Evolutionary conservation across 2,329 filamentous ascomycete genomes (phyloP).

Genomic region (Lachnellula suecica): DNA sequence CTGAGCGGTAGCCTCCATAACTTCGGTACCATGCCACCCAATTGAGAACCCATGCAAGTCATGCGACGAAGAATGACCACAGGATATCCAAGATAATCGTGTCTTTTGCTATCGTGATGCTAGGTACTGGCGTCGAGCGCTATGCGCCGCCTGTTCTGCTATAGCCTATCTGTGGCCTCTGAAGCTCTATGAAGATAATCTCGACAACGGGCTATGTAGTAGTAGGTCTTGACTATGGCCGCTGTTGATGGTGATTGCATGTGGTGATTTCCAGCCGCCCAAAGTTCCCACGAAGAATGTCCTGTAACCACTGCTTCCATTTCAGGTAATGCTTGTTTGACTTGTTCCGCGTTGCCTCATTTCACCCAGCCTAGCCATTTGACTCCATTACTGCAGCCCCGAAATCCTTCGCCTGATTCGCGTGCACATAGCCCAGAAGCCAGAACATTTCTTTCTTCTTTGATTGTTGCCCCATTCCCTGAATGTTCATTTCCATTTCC

Average conservation of each 20-base stretch:
- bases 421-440: background rate
- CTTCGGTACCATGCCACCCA: slow-evolving; percentile 8
- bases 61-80: slow-evolving; percentile 35
- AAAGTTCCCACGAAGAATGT: slow-evolving; percentile 12
- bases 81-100: slow-evolving; percentile 40
- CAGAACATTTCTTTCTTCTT: background rate
- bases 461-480: background rate
- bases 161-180: slow-evolving; percentile 43
- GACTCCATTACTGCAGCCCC: background rate
- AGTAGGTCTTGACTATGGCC: slow-evolving; percentile 34
- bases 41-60: slow-evolving; percentile 21
- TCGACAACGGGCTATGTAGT: slow-evolving; percentile 64
- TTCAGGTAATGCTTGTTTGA: slow-evolving; percentile 2
- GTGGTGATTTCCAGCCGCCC: slow-evolving; percentile 24
- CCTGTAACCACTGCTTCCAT: slow-evolving; percentile 4
- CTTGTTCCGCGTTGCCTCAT: background rate
- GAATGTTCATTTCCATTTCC: background rate
- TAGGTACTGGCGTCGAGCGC: slow-evolving; percentile 66
- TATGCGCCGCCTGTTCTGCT: slow-evolving; percentile 55
- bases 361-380: background rate
- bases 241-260: slow-evolving; percentile 33
- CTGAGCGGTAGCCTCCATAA: background rate
- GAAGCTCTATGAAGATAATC: slow-evolving; percentile 67
- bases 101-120: slow-evolving; percentile 74
- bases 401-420: background rate